Evolutionary conservation across 176 grass and related monocot genomes (phyloP).

Genomic region (Cymbopogon citratus): DNA sequence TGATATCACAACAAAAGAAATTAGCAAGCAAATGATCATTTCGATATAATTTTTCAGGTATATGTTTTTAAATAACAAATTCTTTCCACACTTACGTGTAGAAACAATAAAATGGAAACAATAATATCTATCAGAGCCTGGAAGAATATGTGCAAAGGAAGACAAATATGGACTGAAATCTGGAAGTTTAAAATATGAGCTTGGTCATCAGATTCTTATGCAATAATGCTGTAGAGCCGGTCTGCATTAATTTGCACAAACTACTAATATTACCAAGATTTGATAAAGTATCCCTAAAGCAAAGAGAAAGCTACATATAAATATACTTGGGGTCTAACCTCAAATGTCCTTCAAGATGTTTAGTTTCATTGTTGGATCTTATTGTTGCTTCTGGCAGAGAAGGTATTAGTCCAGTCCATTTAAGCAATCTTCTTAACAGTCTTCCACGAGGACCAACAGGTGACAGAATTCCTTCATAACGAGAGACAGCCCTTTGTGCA

Average conservation of each 20-base stretch:
- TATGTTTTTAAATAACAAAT: not conserved
- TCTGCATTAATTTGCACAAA: not conserved
- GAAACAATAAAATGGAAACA: not conserved
- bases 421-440: slow-evolving; percentile 80
- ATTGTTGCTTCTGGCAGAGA: slow-evolving; percentile 61
- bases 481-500: slow-evolving; percentile 73
- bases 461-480: slow-evolving; percentile 85
- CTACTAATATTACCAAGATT: not conserved
- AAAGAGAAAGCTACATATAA: not conserved
- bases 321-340: slow-evolving; percentile 42
- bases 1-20: not conserved
- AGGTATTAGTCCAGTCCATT: slow-evolving; percentile 77
- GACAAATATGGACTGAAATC: not conserved
- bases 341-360: slow-evolving; percentile 50
- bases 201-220: not conserved
- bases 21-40: not conserved
- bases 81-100: not conserved
- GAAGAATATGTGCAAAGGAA: not conserved
- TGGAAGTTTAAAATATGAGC: not conserved
- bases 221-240: not conserved
- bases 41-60: not conserved
- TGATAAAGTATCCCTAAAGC: not conserved
- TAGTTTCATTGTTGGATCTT: slow-evolving; percentile 46
- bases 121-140: not conserved
- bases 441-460: slow-evolving; percentile 79